Evolutionary conservation across 352 stramenopile species (phyloP).

Genomic region (Pythium dissotocum): DNA sequence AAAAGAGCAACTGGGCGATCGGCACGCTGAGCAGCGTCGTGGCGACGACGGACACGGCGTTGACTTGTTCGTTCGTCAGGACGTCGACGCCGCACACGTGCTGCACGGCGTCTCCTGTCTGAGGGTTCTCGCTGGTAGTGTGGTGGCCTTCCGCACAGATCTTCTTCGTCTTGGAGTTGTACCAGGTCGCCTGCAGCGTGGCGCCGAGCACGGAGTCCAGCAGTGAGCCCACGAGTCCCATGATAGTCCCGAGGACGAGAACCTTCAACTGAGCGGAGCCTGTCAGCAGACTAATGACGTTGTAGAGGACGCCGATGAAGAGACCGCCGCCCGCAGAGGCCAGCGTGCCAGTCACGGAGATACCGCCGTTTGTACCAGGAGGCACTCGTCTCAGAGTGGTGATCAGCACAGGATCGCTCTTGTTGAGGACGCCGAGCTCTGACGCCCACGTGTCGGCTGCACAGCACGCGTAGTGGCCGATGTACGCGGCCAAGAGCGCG

Average conservation of each 20-base stretch:
- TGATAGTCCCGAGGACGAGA: slow-evolving; percentile 52
- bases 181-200: slow-evolving; percentile 80
- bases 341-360: slow-evolving; percentile 83
- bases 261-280: slow-evolving; percentile 47
- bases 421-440: slow-evolving; percentile 92
- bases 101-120: not conserved
- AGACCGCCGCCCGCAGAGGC: slow-evolving; percentile 83
- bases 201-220: slow-evolving; percentile 85
- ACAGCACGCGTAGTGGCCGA: slow-evolving; percentile 94
- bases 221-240: slow-evolving; percentile 72
- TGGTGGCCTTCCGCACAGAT: slow-evolving; percentile 49
- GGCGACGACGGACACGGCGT: slow-evolving; percentile 61
- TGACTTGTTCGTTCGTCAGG: slow-evolving; percentile 77
- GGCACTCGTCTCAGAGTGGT: slow-evolving; percentile 82
- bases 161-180: slow-evolving; percentile 47
- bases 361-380: slow-evolving; percentile 92
- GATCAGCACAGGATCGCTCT: slow-evolving; percentile 80
- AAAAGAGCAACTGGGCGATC: slow-evolving; percentile 49
- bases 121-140: not conserved
- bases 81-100: slow-evolving; percentile 43
- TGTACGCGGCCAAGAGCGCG: slow-evolving; percentile 70
- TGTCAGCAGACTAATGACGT: slow-evolving; percentile 38
- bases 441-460: slow-evolving; percentile 94
- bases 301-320: slow-evolving; percentile 87
- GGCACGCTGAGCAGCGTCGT: slow-evolving; percentile 50